Evolutionary conservation across 2,329 filamentous ascomycete genomes (phyloP), one percentile per base, ranked within the genome.

Genomic region (Calonectria multiphialidica): DNA sequence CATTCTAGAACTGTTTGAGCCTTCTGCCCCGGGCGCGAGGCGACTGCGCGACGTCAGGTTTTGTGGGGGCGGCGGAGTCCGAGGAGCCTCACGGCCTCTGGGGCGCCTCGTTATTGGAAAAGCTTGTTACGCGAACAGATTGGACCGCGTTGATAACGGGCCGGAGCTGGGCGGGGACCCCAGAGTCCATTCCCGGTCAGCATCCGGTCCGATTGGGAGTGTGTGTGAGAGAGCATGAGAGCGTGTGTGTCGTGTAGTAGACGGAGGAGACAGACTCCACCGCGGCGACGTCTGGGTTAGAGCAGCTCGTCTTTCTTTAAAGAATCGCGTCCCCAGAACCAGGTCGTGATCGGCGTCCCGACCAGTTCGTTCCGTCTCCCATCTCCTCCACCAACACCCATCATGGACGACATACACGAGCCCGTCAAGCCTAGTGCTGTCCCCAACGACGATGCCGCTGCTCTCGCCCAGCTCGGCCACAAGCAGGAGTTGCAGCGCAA

Each of bases 401-500:
- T 13, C 57, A 79, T 79, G 77, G 77, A 79, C 28, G 72, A 66
- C 37, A 67, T 71, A 40, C 65, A 78, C 62, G 35, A 75, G 12
- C 74, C 72, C 33, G 68, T 53, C 65, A 75, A 76, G 45, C 77
- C 42, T 40, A 74, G 70, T 18, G 23, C 21, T 8, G 72, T 68
- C 69, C 73, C 66, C 33, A 74, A 70, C 65, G 79, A 81, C 47
- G 84, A 86, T 74, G 83, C 83, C 3, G 83, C 80, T 7, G 82
- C 81, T n/a, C 81, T 88, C 18, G 84, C 84, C 71, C 81, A 84
- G 16, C 80, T 88, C 49, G 87, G 87, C 57, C 85, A 88, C 68
- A 87, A 85, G 79, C 86, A 88, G 76, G 86, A 89, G 77, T 81
- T 89, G 16, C 82, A 85, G 77, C 84, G 88, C 59, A 88, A 87